These are phyloP conservation scores for Cyclotella atomus DNA, from an alignment of 108 stramenopile species.

Conservation along the genomic window DNA sequence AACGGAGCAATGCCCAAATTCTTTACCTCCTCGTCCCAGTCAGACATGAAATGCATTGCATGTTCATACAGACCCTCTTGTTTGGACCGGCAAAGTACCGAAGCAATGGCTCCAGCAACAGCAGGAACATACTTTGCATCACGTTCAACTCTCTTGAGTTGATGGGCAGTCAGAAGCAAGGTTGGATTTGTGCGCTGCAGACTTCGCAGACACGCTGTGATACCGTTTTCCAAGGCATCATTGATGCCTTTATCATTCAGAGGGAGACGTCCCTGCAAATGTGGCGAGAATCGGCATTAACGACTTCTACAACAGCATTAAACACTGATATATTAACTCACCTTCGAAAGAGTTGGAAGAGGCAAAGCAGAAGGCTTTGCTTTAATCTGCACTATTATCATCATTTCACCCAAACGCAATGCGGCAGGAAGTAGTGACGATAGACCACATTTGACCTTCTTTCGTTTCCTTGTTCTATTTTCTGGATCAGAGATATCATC, in stretches of 20 bases:
- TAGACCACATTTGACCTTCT: conserved; percentile 11
- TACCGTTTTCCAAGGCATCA: conserved; percentile 64
- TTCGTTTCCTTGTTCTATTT: conserved; percentile 20
- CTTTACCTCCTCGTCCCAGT: conserved; percentile 40
- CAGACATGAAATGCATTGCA: conserved; percentile 12
- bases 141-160: conserved; percentile 69
- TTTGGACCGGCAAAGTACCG: conserved; percentile 56
- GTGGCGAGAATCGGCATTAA: no score
- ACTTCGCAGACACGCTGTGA: conserved; percentile 68
- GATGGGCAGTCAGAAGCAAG: conserved; percentile 69
- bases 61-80: conserved; percentile 16
- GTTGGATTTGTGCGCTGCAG: conserved; percentile 73
- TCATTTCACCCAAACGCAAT: conserved; percentile 69
- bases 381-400: conserved; percentile 72
- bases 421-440: conserved; percentile 60
- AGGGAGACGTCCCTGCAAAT: conserved; percentile 83
- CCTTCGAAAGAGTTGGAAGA: conserved; percentile 86
- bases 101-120: conserved; percentile 62
- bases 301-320: no score
- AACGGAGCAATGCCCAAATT: conserved; percentile 5
- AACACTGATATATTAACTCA: no score
- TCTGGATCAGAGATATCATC: conserved; percentile 35
- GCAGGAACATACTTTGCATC: conserved; percentile 75
- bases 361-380: conserved; percentile 76
- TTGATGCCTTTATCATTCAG: conserved; percentile 70